Evolutionary conservation across 768 basidiomycete species (phyloP).

Genomic region (Paxillus rubicundulus): DNA sequence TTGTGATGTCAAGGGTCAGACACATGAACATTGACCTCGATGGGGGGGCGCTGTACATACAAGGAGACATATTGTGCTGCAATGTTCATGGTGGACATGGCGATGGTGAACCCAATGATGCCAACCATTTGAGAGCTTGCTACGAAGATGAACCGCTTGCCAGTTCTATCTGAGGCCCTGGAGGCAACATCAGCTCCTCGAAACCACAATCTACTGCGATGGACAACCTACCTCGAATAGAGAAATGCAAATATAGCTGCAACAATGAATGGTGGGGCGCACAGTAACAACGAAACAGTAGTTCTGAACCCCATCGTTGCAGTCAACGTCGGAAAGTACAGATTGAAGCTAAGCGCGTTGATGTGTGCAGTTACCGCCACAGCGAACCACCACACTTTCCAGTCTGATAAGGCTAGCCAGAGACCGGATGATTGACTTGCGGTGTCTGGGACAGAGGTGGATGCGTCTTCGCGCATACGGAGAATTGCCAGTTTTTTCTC

Average conservation of each 20-base stretch:
- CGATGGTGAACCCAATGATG: slow-evolving; percentile 61
- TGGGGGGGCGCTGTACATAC: slow-evolving; percentile 32
- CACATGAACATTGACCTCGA: not conserved
- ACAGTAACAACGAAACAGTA: slow-evolving; percentile 63
- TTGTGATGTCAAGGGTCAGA: not conserved
- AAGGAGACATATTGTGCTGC: slow-evolving; percentile 59
- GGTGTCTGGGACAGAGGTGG: slow-evolving; percentile 4
- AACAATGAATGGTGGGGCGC: slow-evolving; percentile 57
- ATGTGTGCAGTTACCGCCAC: slow-evolving; percentile 50
- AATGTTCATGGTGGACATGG: slow-evolving; percentile 58
- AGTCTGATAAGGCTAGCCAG: slow-evolving; percentile 56
- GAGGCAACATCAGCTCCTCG: slow-evolving; percentile 58
- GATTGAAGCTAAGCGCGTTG: slow-evolving; percentile 67
- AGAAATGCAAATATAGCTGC: not conserved
- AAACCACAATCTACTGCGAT: slow-evolving; percentile 17
- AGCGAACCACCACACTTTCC: slow-evolving; percentile 78
- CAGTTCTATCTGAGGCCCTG: slow-evolving; percentile 65
- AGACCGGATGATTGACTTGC: slow-evolving; percentile 44
- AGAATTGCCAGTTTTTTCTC: slow-evolving; percentile 52
- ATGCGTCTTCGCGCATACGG: slow-evolving; percentile 54
- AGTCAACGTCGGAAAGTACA: slow-evolving; percentile 51
- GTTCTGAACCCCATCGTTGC: slow-evolving; percentile 61
- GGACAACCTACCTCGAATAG: not conserved
- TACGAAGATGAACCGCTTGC: slow-evolving; percentile 72
- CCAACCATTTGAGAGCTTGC: slow-evolving; percentile 50